Evolutionary conservation across 2,329 filamentous ascomycete genomes (phyloP), one percentile per base, ranked within the genome.

Genomic region (Fusarium albosuccineum): DNA sequence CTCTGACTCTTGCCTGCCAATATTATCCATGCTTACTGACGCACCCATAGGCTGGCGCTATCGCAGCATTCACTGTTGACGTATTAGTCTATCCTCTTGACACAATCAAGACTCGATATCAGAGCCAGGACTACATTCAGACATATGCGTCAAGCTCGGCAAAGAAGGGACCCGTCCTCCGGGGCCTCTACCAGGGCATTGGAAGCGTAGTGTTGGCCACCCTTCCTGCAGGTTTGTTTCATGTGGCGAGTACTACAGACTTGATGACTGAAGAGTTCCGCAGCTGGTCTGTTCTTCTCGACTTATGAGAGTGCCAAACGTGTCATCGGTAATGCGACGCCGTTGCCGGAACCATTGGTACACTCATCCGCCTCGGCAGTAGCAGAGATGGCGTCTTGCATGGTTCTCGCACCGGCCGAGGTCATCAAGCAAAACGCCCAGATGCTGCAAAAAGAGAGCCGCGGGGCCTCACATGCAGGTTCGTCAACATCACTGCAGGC

Each of bases 371-470:
- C 93, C 11, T 97, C 93, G 2, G 90, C 89, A 2, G 80, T 88
- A 14, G 94, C 91, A 1, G 94, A 97, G 79, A 86, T 94, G 70
- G 92, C 93, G 4, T 94, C 93, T 6, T 97, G 94, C 75, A 84
- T 93, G 17, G 92, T 97, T 63, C 86, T 97, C 36, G 95, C 94
- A 0, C 94, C 94, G 0, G 93, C 93, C 13, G 94, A 97, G 77
- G 92, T 97, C 8, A 87, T 97, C 66, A 97, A 97, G 81, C 94
- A 97, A 76, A 97, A 97, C 78, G 93, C 94, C 0, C 94, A 97
- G 78, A 94, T 97, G 86, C 83, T 96, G 1, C 82, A 73, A 33
- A 73, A 64, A 14, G 70, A 60, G 64, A 60, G 42, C 67, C 39
- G 37, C 36, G 37, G 66, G 22, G 69, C 61, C 14, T 52, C 34